A percentile compares a stretch with the other conserved stretches of the same genome.
These are phyloP conservation scores for Kwoniella sp. DNA, from an alignment of 768 basidiomycete species.

Conservation along the genomic window DNA sequence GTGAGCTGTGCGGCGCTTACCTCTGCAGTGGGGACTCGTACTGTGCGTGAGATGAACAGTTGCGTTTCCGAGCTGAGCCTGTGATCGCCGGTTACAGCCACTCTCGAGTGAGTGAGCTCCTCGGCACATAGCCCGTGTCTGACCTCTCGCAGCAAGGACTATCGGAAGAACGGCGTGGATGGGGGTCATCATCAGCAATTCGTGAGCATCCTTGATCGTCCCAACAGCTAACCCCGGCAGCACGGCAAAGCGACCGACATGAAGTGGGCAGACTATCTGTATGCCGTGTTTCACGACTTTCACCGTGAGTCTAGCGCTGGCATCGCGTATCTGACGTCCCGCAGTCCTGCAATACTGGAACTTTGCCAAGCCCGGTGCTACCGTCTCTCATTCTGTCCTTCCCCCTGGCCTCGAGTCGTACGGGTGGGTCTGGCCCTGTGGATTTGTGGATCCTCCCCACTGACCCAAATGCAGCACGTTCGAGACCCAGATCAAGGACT, in stretches of 20 bases:
- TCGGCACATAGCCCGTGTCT: neutral
- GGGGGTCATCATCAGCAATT: slow-evolving; percentile 14
- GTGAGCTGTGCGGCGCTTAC: neutral
- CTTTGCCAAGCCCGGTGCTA: slow-evolving; percentile 15
- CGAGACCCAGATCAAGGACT: slow-evolving; percentile 18
- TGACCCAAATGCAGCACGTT: neutral
- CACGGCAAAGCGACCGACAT: slow-evolving; percentile 20
- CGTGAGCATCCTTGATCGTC: neutral
- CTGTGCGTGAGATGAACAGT: slow-evolving; percentile 6
- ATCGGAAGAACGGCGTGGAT: slow-evolving; percentile 15
- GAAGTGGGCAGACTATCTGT: slow-evolving; percentile 20
- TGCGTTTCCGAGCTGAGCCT: no score
- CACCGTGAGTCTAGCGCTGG: neutral
- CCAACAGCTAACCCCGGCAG: neutral
- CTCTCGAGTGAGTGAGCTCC: slow-evolving; percentile 1
- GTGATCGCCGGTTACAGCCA: neutral
- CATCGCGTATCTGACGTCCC: neutral
- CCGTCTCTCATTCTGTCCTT: slow-evolving; percentile 10
- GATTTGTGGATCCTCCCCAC: neutral
- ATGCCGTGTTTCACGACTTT: slow-evolving; percentile 18
- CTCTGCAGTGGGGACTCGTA: slow-evolving; percentile 16
- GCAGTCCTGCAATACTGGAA: slow-evolving; percentile 19
- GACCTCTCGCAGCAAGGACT: slow-evolving; percentile 6
- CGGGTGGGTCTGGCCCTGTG: neutral
- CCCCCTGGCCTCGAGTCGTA: slow-evolving; percentile 19